These are phyloP conservation scores for Flaveria brownii DNA, from an alignment of 129 eudicot genomes.

Conservation along the genomic window DNA sequence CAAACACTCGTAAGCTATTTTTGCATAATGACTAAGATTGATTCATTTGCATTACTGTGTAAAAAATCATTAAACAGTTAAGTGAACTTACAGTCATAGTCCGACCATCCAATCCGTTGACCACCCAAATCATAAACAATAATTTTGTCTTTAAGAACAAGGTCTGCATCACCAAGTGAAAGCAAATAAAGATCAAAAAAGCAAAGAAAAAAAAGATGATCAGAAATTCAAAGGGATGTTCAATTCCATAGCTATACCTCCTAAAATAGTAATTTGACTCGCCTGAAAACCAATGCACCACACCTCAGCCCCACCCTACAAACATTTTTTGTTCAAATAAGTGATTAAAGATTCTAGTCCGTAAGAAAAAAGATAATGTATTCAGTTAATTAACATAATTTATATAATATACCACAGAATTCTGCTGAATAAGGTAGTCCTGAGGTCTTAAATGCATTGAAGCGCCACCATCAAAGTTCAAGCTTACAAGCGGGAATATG, in stretches of 20 bases:
- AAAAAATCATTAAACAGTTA: background rate
- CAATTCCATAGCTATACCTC: background rate
- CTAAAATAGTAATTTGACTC: background rate
- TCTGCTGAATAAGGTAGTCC: conserved; percentile 88
- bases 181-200: background rate
- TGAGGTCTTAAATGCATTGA: conserved; percentile 73
- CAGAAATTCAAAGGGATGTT: background rate
- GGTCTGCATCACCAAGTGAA: conserved; percentile 53
- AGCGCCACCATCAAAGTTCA: conserved; percentile 89
- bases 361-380: background rate
- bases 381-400: conserved; percentile 3
- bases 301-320: background rate
- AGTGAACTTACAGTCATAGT: conserved; percentile 78
- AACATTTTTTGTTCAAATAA: no score
- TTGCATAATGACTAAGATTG: no score
- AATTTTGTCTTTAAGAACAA: conserved; percentile 82
- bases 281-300: background rate
- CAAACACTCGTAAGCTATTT: background rate
- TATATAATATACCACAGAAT: conserved; percentile 56
- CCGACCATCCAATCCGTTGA: conserved; percentile 88
- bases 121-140: conserved; percentile 85
- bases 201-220: background rate
- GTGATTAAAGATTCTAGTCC: background rate
- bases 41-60: no score
- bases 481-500: conserved; percentile 68